A percentile compares a stretch with the other conserved stretches of the same genome.
Conservation (phyloP, 345 rosid genomes). For the Eucalyptus pumila region DNA sequence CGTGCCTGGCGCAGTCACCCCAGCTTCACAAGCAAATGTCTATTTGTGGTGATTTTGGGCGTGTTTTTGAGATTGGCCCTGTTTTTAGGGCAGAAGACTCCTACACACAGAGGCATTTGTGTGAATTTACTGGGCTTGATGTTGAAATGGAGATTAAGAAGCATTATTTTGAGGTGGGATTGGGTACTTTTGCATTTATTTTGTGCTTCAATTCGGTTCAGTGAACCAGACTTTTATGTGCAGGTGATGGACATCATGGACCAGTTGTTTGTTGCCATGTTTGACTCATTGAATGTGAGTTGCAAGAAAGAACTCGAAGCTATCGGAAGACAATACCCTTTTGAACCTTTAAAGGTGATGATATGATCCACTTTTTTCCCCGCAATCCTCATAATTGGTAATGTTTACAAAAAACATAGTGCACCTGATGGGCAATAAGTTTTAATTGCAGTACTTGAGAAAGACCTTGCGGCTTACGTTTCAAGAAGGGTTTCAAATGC, state of each 20-base stretch:
- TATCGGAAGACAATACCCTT: constrained; percentile 61
- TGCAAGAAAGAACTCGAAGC: constrained; percentile 72
- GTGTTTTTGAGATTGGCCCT: constrained; percentile 76
- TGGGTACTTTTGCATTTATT: background rate
- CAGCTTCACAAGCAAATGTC: constrained; percentile 94
- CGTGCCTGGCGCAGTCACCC: constrained; percentile 91
- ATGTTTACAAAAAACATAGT: background rate
- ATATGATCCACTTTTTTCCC: background rate
- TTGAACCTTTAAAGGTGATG: constrained; percentile 70
- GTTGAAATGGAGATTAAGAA: constrained; percentile 75
- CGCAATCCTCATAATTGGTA: background rate
- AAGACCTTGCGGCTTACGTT: constrained; percentile 58
- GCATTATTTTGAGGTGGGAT: constrained; percentile 62
- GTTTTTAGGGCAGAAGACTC: constrained; percentile 94
- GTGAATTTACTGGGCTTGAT: constrained; percentile 87
- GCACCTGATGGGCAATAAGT: background rate
- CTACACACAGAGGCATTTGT: constrained; percentile 74
- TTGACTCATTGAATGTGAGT: constrained; percentile 47
- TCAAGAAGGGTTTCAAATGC: constrained; percentile 87
- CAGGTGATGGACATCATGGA: constrained; percentile 79
- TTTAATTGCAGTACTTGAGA: constrained; percentile 46
- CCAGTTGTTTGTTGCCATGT: constrained; percentile 49
- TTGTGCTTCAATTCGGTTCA: background rate
- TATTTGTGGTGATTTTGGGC: constrained; percentile 64
- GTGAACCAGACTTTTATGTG: constrained; percentile 1